Conservation (phyloP, 2,329 filamentous ascomycete species). For the Scedosporium minutisporum region DNA sequence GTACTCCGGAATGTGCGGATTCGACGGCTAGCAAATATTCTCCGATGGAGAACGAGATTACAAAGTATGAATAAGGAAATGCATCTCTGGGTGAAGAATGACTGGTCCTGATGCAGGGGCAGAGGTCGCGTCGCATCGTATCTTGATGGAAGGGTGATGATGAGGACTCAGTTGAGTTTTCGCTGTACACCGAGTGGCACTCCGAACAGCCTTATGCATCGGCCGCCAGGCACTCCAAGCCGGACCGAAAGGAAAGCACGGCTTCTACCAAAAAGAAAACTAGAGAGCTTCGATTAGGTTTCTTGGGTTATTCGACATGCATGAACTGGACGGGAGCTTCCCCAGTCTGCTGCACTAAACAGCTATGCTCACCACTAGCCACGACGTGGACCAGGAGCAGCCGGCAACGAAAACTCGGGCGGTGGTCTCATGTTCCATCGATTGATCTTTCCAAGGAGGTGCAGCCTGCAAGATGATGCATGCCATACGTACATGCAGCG, state of each 20-base stretch:
- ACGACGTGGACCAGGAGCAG: neutral
- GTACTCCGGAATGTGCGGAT: no score
- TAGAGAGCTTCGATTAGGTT: neutral
- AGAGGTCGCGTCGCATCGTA: no score
- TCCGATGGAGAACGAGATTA: neutral
- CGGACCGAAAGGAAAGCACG: neutral
- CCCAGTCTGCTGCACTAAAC: neutral
- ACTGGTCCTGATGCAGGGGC: no score
- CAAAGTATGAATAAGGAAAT: no score
- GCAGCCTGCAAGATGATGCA: conserved; percentile 2
- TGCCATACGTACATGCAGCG: neutral
- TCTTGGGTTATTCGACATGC: neutral
- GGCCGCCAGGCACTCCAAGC: neutral
- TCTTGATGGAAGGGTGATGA: no score
- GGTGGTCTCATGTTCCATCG: neutral
- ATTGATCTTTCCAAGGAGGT: neutral
- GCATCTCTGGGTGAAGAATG: no score
- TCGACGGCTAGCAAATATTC: neutral
- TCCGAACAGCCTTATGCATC: no score
- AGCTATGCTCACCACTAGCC: no score
- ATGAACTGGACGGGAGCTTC: neutral
- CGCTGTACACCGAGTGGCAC: no score
- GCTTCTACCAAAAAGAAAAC: neutral
- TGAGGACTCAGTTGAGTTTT: no score
- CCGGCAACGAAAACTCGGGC: neutral